Evolutionary conservation across 768 basidiomycete species (phyloP).

Genomic region (Boletus subparvulus): DNA sequence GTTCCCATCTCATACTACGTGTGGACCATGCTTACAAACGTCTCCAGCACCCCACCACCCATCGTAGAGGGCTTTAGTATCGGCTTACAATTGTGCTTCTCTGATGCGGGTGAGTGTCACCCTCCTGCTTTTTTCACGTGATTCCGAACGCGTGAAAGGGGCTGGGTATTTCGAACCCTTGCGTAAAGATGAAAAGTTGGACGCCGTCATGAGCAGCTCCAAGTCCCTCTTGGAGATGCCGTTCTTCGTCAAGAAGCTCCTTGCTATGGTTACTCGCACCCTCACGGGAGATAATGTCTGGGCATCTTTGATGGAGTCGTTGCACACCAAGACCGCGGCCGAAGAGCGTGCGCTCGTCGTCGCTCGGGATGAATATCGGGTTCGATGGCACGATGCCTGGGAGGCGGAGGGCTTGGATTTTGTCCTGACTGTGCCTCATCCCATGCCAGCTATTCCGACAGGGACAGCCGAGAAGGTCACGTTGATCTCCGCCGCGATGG

Average conservation of each 20-base stretch:
- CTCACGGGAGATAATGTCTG: slow-evolving; percentile 25
- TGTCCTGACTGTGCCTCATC: slow-evolving; percentile 39
- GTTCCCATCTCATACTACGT: not conserved
- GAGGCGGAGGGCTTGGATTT: slow-evolving; percentile 40
- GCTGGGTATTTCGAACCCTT: slow-evolving; percentile 40
- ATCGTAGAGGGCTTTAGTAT: slow-evolving; percentile 50
- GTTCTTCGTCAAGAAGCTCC: slow-evolving; percentile 40
- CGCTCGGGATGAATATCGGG: slow-evolving; percentile 24
- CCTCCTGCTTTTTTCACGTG: not conserved
- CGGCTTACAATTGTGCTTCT: slow-evolving; percentile 55
- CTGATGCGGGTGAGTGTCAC: slow-evolving; percentile 48
- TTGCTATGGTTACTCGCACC: slow-evolving; percentile 40
- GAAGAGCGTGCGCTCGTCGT: slow-evolving; percentile 32
- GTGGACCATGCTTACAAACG: not conserved
- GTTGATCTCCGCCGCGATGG: slow-evolving; percentile 32
- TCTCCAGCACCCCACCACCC: slow-evolving; percentile 44
- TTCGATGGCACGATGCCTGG: slow-evolving; percentile 40
- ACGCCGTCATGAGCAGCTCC: slow-evolving; percentile 28
- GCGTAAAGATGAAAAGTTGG: slow-evolving; percentile 37
- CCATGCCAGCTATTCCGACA: slow-evolving; percentile 39
- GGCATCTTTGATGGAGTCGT: slow-evolving; percentile 35
- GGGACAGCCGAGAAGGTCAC: slow-evolving; percentile 35
- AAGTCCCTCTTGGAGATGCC: slow-evolving; percentile 29
- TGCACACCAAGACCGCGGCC: slow-evolving; percentile 31
- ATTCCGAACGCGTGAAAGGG: slow-evolving; percentile 33